Evolutionary conservation across 73 alveolate species (phyloP), one percentile per base, ranked within the genome.

Genomic region (Paramecium sonneborni): DNA sequence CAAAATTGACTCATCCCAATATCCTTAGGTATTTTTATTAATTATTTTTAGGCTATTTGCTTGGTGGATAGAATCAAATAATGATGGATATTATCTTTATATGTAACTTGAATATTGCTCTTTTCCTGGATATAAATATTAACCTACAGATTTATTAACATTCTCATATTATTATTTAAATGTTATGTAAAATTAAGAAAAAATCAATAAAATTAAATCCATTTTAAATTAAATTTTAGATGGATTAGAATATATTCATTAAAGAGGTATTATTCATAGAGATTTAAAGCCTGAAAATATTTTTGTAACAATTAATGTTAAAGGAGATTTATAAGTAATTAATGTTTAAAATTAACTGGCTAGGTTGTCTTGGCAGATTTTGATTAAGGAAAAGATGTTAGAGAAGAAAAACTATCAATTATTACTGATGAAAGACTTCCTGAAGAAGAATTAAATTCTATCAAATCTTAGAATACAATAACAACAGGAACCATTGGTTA

Each of bases 51-150:
- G 88, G 35, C 24, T 76, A 21, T 76, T 38, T 76, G 69, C 62
- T 12, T 76, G 88, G 88, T 76, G 88, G 88, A 76, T 76, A 76
- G 88, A 76, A 41, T 38, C 38, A 15, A 41, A n/a, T 37, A 41
- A 76, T 76, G 88, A 76, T 41, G 62, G 69, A 11, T 41, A 38
- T 9, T 76, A 14, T 18, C 46, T 76, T 0, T 76, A 76, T 39
- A 76, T 76, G 88, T 12, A 76, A 76, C 44, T 76, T 32, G 88
- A 76, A 76, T 76, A 76, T 76, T 76, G 88, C n/a, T 76, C 88
- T 10, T 76, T 76, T 39, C 88, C 88, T 24, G 88, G 88, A 0
- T 76, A 24, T 38, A 76, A 76, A 38, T 76, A 76, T 39, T 1
- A 76, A 23, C 88, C 88, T 18, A 76, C 88, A 20, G 88, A 76